Evolutionary conservation across 345 rosid genomes (phyloP).

Genomic region (Hibiscus tridactylites): DNA sequence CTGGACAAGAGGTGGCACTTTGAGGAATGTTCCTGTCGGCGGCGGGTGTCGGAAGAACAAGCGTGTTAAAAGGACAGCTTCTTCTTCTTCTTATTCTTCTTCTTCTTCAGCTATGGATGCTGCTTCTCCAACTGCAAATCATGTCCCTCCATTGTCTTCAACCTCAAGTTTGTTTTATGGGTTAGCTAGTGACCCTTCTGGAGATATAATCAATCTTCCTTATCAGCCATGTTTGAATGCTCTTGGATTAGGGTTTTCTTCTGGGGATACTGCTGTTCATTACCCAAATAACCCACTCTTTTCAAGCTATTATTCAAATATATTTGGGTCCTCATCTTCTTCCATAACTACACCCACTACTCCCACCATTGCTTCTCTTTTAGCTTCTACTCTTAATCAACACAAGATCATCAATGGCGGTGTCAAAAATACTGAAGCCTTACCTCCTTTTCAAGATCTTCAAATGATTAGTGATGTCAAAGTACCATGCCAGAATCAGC

Average conservation of each 20-base stretch:
- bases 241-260: no score
- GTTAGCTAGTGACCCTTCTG: constrained; percentile 34
- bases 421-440: constrained; percentile 21
- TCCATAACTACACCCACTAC: constrained; percentile 18
- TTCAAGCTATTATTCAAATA: constrained; percentile 34
- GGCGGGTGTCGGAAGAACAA: constrained; percentile 74
- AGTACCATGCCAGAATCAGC: constrained; percentile 19
- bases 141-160: constrained; percentile 27
- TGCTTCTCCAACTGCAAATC: constrained; percentile 3
- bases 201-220: no score
- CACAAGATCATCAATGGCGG: constrained; percentile 35
- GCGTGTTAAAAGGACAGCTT: constrained; percentile 40
- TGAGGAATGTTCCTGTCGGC: constrained; percentile 66
- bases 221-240: no score
- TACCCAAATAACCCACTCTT: constrained; percentile 23
- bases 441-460: constrained; percentile 45
- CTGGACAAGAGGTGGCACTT: constrained; percentile 66
- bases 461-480: constrained; percentile 45
- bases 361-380: constrained; percentile 25
- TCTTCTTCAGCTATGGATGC: not conserved
- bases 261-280: no score
- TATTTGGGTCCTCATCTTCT: constrained; percentile 27
- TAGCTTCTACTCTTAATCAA: constrained; percentile 47
- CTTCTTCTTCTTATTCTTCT: constrained; percentile 18
- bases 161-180: constrained; percentile 55